These are phyloP conservation scores for Fragaria vesca DNA, from an alignment of 306 rosid genomes.

Conservation along the genomic window DNA sequence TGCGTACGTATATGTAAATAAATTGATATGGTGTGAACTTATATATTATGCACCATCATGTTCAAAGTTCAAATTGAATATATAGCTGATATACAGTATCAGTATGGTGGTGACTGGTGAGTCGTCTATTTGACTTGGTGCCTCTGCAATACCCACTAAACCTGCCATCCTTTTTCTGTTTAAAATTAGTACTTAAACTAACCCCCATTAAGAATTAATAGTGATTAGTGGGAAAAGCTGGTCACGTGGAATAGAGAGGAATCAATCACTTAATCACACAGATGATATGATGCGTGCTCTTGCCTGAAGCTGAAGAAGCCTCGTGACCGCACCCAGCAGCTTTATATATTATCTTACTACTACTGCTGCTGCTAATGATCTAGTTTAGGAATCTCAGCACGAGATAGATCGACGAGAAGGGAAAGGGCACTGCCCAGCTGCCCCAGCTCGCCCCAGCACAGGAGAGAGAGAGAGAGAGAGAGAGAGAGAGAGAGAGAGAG, in stretches of 20 bases:
- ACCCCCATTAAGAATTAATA: neutral
- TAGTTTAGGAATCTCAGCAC: slow-evolving; percentile 60
- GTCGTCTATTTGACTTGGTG: slow-evolving; percentile 27
- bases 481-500: slow-evolving; percentile 35
- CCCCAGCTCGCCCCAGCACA: slow-evolving; percentile 27
- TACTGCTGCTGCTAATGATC: neutral
- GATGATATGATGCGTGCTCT: slow-evolving; percentile 24
- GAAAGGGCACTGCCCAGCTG: neutral
- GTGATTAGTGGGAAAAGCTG: neutral
- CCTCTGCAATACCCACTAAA: slow-evolving; percentile 17
- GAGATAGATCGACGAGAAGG: slow-evolving; percentile 40
- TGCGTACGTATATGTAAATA: too few relatives aligned
- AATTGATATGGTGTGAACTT: neutral
- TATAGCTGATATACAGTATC: neutral
- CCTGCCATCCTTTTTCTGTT: slow-evolving; percentile 16
- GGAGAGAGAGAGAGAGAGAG: slow-evolving; percentile 38
- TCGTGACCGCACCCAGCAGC: slow-evolving; percentile 42
- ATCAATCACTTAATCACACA: neutral
- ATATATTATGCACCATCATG: neutral
- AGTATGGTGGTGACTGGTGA: neutral
- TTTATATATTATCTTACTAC: slow-evolving; percentile 30
- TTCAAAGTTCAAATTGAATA: neutral
- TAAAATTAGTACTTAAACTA: neutral
- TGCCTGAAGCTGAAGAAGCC: slow-evolving; percentile 22
- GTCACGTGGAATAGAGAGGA: slow-evolving; percentile 42